Evolutionary conservation across 805 yeast genomes (phyloP), one percentile per base, ranked within the genome.

Genomic region (Zygosaccharomyces bisporus): DNA sequence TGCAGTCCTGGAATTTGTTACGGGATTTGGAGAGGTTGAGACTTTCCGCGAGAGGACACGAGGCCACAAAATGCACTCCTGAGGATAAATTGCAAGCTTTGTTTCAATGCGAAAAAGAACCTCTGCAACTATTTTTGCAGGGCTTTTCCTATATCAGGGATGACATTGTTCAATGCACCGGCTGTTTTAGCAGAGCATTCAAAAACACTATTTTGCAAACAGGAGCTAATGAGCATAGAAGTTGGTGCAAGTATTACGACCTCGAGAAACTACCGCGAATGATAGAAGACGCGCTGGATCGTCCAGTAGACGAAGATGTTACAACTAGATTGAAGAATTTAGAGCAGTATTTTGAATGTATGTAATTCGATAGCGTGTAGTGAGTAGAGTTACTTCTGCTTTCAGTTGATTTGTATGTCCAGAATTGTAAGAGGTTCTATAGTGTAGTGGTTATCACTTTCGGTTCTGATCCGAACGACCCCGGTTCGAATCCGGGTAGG

Each of bases 401-500:
- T n/a, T n/a, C n/a, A n/a, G n/a, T n/a, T n/a, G n/a, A n/a, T n/a
- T n/a, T n/a, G n/a, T n/a, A n/a, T n/a, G n/a, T n/a, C n/a, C n/a
- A n/a, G n/a, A n/a, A n/a, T n/a, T n/a, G n/a, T n/a, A n/a, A n/a
- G 30, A 4, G 77, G 76, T 73, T 71, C 72, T 71, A 73, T 73
- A 73, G 77, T 73, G 78, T 73, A 73, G 77, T 73, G 78, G 78
- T 73, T 71, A 73, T 73, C 78, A 73, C 78, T 63, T 69, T 73
- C 76, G 78, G 78, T 73, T 73, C 72, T 73, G 78, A 73, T 73
- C 77, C 77, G 76, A 66, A 66, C 76, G 77, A 80, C 86, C 83
- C 84, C 84, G 77, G 86, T 80, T 80, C 86, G 86, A 80, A 78
- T 79, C 86, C 85, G 85, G 85, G 86, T 77, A 76, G 80, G 86